Base-by-base conservation (phyloP, 768 basidiomycete species). In the Naganishia randhawae region DNA sequence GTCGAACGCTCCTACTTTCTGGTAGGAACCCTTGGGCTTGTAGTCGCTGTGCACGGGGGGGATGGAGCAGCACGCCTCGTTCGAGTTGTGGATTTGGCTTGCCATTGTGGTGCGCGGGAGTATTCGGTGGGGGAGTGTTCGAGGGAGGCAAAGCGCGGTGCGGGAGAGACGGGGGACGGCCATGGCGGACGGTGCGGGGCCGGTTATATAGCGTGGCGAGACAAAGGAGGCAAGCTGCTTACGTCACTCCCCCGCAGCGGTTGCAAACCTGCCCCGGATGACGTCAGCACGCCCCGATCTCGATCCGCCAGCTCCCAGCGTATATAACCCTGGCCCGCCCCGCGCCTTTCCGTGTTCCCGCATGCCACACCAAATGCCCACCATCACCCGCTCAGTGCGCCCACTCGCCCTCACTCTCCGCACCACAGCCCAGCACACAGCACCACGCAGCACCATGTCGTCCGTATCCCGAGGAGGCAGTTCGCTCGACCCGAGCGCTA, bases 1-100 rank as follows among this genome's bases (percentile, higher is more conserved):
- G 4, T 76, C 74, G 45, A 73, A 78, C 2, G 52, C 66, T 41
- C 73, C 63, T 19, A 63, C 61, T 45, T 73, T 66, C 19, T 71
- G 63, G 63, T 65, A 72, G 11, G 9, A 67, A 1, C 76, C 76
- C 54, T 72, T 73, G 65, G 69, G 63, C 61, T 73, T 69, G 65
- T 77, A 75, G 1, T 68, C 71, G 17, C 67, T 51, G 16, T 37
- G 63, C 37, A 66, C 72, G 61, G 27, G 72, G 55, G 57, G 76
- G 71, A 69, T 64, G n/a, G 66, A 53, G 45, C 66, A 64, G 32
- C 66, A 66, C 6, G 70, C 66, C n/a, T 17, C n/a, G 41, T 54
- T 53, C 37, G 31, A 13, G 53, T 55, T 67, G 53, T 67, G 66
- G 25, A 57, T 27, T 37, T 53, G 41, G 25, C 41, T 31, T 13